These are phyloP conservation scores for Populus nigra DNA, from an alignment of 345 rosid species.

Conservation along the genomic window DNA sequence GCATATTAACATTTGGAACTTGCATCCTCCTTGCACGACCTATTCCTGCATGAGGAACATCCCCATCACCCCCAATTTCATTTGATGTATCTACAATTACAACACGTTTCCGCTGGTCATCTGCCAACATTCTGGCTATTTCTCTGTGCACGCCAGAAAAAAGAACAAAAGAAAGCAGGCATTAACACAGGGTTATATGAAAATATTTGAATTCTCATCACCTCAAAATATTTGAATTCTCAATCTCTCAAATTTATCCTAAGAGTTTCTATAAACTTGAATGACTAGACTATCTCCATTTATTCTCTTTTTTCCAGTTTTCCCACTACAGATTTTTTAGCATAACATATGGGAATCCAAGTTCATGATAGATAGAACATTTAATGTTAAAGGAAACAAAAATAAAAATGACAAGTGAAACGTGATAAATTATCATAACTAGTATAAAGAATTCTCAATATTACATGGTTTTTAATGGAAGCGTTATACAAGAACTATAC, in stretches of 20 bases:
- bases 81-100: conserved; percentile 85
- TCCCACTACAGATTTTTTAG: background rate
- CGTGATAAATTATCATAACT: too few species aligned
- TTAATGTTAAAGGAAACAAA: background rate
- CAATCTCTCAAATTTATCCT: background rate
- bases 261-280: background rate
- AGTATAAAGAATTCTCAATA: too few species aligned
- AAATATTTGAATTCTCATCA: background rate
- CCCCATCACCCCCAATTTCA: conserved; percentile 98
- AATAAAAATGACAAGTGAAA: too few species aligned
- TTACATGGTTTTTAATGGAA: too few species aligned
- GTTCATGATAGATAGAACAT: background rate
- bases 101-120: conserved; percentile 83
- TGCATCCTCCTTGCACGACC: conserved; percentile 98
- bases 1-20: conserved; percentile 89
- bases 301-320: background rate
- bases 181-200: conserved; percentile 9
- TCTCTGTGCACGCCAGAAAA: conserved; percentile 44
- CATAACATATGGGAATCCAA: background rate
- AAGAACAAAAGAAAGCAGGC: background rate
- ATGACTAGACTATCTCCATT: background rate
- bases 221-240: background rate
- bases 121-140: conserved; percentile 88
- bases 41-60: conserved; percentile 87
- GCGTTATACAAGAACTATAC: too few species aligned